Evolutionary conservation across 1,284 basidiomycete genomes (phyloP).

Genomic region (Leccinum pachyderme): DNA sequence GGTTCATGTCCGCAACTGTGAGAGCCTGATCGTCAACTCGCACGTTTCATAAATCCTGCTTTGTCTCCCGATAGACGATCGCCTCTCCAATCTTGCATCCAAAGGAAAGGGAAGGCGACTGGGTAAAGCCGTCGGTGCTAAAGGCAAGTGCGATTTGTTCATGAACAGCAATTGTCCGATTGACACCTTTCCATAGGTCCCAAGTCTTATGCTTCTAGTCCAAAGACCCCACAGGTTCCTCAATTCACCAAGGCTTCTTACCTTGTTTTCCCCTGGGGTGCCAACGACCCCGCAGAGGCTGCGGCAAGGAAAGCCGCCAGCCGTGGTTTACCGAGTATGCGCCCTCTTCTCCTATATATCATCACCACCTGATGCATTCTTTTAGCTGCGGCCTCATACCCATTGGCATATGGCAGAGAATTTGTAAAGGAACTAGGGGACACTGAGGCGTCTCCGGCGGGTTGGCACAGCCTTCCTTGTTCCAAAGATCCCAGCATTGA

Average conservation of each 20-base stretch:
- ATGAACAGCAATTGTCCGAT: neutral
- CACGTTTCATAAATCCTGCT: neutral
- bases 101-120: constrained; percentile 11
- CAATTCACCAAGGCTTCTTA: constrained; percentile 48
- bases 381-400: constrained; percentile 7
- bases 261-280: constrained; percentile 70
- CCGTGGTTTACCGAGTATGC: constrained; percentile 17
- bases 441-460: constrained; percentile 73
- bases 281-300: constrained; percentile 70
- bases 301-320: constrained; percentile 45
- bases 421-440: constrained; percentile 23
- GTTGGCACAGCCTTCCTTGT: constrained; percentile 81
- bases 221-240: constrained; percentile 24
- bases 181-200: constrained; percentile 1
- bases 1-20: neutral
- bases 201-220: constrained; percentile 26
- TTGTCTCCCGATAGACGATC: constrained; percentile 5
- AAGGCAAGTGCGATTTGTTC: constrained; percentile 5
- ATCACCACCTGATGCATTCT: neutral
- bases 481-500: constrained; percentile 48
- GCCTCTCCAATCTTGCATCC: constrained; percentile 21
- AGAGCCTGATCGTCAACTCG: constrained; percentile 16
- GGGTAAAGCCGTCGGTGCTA: constrained; percentile 17
- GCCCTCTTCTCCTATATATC: neutral
- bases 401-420: constrained; percentile 26